Conservation (phyloP, 257 asterid genomes). For the Nicotiana noctiflora region DNA sequence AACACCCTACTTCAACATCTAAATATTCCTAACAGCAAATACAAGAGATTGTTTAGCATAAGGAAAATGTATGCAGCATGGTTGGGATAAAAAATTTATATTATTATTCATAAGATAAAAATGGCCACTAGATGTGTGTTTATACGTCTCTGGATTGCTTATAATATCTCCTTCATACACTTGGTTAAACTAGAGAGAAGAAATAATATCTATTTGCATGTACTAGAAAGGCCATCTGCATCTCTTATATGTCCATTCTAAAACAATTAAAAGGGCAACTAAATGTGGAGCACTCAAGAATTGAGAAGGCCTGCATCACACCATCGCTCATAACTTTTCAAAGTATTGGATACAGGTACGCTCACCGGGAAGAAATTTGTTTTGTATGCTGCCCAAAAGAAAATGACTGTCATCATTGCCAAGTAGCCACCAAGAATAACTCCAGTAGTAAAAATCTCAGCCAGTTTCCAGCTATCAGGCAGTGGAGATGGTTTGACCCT, state of each 20-base stretch:
- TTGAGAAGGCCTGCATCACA: neutral
- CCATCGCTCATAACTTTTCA: neutral
- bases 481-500: constrained; percentile 37
- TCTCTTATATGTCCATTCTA: neutral
- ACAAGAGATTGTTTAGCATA: neutral
- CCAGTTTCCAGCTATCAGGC: constrained; percentile 41
- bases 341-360: constrained; percentile 5
- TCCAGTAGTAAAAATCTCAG: constrained; percentile 36
- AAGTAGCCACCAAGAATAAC: constrained; percentile 30
- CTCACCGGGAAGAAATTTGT: constrained; percentile 85
- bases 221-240: neutral
- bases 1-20: neutral
- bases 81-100: neutral
- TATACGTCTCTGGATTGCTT: neutral
- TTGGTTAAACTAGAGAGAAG: neutral
- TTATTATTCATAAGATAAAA: neutral
- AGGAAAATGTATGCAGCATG: neutral
- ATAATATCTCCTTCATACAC: neutral
- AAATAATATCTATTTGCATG: neutral
- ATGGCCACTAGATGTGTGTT: neutral
- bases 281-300: neutral
- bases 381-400: constrained; percentile 93
- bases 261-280: neutral
- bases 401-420: constrained; percentile 61
- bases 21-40: neutral